phyloP scores from a whole-genome alignment of 2,329 filamentous ascomycete genomes.

The Aspergillus novoparasiticus region DNA sequence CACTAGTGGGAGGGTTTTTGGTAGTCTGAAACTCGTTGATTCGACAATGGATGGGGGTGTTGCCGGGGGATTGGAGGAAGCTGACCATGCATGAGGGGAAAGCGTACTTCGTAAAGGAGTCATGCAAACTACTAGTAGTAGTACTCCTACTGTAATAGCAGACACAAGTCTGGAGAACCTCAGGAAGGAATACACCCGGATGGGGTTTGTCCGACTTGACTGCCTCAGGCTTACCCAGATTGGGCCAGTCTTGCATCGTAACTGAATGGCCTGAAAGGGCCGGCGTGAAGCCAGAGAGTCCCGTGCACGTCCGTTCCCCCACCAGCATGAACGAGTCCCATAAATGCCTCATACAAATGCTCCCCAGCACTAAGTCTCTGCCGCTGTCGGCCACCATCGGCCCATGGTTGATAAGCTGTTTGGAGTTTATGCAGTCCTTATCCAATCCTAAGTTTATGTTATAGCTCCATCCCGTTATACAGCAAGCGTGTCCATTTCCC shows the following conservation, averaged over 20 bases:
- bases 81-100: background rate
- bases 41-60: constrained; percentile 2
- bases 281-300: constrained; percentile 1
- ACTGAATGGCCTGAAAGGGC: constrained; percentile 1
- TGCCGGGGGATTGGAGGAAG: background rate
- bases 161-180: background rate
- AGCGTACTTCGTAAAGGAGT: background rate
- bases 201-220: constrained; percentile 4
- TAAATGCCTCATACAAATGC: constrained; percentile 28
- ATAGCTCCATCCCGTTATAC: constrained; percentile 1
- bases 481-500: background rate
- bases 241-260: constrained; percentile 7
- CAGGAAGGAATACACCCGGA: background rate
- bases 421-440: background rate
- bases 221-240: constrained; percentile 12
- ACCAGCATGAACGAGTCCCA: constrained; percentile 2
- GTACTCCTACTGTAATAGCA: no score
- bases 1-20: constrained; percentile 1
- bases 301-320: constrained; percentile 1
- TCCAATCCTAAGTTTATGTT: constrained; percentile 2
- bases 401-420: constrained; percentile 9
- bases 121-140: no score
- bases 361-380: background rate
- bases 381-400: constrained; percentile 1
- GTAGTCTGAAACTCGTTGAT: background rate